Evolutionary conservation across 2,329 filamentous ascomycete species (phyloP).

Genomic region (Aureobasidium melanogenum): DNA sequence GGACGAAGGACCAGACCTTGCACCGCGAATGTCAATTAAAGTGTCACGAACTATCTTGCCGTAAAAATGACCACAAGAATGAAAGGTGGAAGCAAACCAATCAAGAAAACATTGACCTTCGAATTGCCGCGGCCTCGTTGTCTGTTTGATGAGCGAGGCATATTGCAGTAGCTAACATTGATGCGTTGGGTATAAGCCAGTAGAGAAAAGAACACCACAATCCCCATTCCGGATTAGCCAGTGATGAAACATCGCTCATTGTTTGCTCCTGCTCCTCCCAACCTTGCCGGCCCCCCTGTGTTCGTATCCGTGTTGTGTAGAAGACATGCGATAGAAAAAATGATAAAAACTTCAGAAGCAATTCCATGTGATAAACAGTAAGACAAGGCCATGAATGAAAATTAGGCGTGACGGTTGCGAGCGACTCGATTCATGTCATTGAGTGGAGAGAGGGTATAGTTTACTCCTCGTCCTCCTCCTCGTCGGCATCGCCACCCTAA

Average conservation of each 20-base stretch:
- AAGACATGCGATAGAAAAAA: conserved; percentile 9
- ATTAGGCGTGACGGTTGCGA: conserved; percentile 11
- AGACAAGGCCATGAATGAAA: conserved; percentile 11
- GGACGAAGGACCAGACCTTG: no score
- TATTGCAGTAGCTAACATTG: conserved; percentile 1
- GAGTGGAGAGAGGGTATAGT: neutral
- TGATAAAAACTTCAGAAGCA: conserved; percentile 2
- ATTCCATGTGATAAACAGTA: conserved; percentile 9
- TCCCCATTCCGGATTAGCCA: conserved; percentile 1
- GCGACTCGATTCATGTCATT: conserved; percentile 1
- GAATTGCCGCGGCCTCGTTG: neutral
- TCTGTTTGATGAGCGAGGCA: neutral
- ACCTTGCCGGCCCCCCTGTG: neutral
- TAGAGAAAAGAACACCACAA: neutral
- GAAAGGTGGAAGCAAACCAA: no score
- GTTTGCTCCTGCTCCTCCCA: neutral
- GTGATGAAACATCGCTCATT: neutral
- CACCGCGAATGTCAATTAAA: neutral
- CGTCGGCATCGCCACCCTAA: conserved; percentile 24
- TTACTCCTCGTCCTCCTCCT: conserved; percentile 31
- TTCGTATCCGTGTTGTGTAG: conserved; percentile 2
- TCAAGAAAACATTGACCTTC: neutral
- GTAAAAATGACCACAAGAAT: neutral
- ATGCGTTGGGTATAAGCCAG: neutral
- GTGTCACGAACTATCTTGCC: neutral